These are phyloP conservation scores for Fusarium multiceps DNA, from an alignment of 2,329 filamentous ascomycete species.

Conservation along the genomic window DNA sequence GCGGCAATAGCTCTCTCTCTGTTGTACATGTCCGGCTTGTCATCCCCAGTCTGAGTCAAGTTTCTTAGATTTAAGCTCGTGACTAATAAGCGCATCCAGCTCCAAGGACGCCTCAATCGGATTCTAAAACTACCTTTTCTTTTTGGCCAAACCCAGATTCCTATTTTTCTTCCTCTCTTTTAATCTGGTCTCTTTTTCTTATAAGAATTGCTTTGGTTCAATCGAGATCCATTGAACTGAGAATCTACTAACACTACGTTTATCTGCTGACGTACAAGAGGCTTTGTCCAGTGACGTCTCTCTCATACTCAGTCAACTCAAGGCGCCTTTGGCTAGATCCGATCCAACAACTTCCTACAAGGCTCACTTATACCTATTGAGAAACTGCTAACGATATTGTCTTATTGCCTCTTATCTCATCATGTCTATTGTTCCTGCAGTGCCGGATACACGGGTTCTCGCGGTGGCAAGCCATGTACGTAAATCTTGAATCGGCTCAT, in stretches of 20 bases:
- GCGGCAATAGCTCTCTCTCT: background rate
- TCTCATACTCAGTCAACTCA: background rate
- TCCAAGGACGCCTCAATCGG: slow-evolving; percentile 12
- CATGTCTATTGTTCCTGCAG: slow-evolving; percentile 42
- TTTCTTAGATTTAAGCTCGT: slow-evolving; percentile 21
- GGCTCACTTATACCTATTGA: background rate
- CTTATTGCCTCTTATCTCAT: background rate
- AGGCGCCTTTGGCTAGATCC: background rate
- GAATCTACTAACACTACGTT: background rate
- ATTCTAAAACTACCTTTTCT: background rate
- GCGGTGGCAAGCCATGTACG: slow-evolving; percentile 97
- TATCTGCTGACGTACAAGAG: slow-evolving; percentile 20
- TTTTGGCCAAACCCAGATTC: background rate
- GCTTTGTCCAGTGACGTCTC: slow-evolving; percentile 28
- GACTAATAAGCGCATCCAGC: slow-evolving; percentile 28
- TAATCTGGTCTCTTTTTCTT: background rate
- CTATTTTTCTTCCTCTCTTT: background rate
- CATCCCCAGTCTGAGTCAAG: slow-evolving; percentile 1
- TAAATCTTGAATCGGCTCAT: slow-evolving; percentile 56
- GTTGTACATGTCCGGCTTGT: background rate
- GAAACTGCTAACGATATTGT: background rate
- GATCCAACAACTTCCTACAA: background rate
- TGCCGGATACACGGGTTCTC: slow-evolving; percentile 76
- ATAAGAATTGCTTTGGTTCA: background rate
- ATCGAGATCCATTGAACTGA: background rate